Base-by-base conservation (phyloP, 2,329 filamentous ascomycete species). In the Nemania diffusa region DNA sequence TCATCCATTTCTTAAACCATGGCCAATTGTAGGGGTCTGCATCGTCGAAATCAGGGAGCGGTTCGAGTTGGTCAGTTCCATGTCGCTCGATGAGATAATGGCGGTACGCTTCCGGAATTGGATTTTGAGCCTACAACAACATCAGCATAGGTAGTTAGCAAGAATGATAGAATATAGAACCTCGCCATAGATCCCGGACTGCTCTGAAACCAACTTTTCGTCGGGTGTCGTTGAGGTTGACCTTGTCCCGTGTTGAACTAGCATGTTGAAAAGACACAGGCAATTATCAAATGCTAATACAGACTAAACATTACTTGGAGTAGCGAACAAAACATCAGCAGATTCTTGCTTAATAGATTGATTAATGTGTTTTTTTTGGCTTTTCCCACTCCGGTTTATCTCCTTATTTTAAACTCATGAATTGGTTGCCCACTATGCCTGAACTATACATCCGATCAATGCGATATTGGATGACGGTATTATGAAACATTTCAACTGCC, bases 21-120 rank as follows among this genome's bases (percentile, higher is more conserved):
- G 66, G 27, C 66, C 66, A 68, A 8, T 68, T 68, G 55, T 65
- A 66, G 20, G 66, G 66, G 40, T 68, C 66, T 24, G 48, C 66
- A 52, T 68, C 66, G 22, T 32, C 53, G 57, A 55, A 62, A 26
- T 62, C 60, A 9, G 66, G 66, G 20, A 65, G 42, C 11, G 66
- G 66, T 3, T 65, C 66, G 11, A 68, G 62, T 37, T 62, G 24
- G 22, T 62, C 57, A 5, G 66, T 68, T 46, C 66, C 66, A 34
- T 68, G 66, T 11, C 63, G 66, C 5, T 57, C 40, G 7, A 68
- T 57, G 22, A 65, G 26, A 59, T 68, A 68, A 29, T 59, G 65
- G 32, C 65, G 65, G 37, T 68, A 62, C 8, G 58, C 65, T 42
- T 65, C 65, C 3, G 55, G 27, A 40, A 67, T 66, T 37, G 62